phyloP scores from a whole-genome alignment of 306 rosid genomes.

The Gillenia trifoliata region DNA sequence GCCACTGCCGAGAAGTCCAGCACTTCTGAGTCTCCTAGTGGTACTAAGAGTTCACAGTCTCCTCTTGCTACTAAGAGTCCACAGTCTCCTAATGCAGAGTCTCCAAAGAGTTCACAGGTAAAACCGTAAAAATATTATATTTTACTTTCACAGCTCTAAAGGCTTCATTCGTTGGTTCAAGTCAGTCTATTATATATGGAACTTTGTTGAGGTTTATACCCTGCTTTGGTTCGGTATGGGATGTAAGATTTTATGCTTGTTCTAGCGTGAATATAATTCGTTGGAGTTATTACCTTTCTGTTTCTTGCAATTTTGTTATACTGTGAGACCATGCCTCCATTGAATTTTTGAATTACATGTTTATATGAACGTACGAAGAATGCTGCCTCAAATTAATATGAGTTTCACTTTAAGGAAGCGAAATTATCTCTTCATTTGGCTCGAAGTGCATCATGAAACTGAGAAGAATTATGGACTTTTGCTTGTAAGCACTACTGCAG shows the following conservation, averaged over 20 bases:
- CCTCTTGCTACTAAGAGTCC: slow-evolving; percentile 44
- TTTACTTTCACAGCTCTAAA: neutral
- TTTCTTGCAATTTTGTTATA: neutral
- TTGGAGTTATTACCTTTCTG: neutral
- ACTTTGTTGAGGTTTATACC: neutral
- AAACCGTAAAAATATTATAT: neutral
- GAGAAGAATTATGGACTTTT: neutral
- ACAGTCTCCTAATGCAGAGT: slow-evolving; percentile 47
- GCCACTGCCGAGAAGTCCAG: slow-evolving; percentile 40
- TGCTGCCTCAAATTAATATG: neutral
- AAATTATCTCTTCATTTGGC: neutral
- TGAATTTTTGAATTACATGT: neutral
- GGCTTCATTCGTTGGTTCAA: neutral
- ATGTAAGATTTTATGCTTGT: neutral
- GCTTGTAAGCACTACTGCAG: neutral
- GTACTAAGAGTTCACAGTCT: slow-evolving; percentile 48
- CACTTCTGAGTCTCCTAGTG: slow-evolving; percentile 50
- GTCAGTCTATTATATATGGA: neutral
- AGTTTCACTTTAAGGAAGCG: neutral
- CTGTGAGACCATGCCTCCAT: neutral
- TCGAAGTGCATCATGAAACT: slow-evolving; percentile 4
- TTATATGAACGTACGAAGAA: neutral
- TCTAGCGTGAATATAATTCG: neutral
- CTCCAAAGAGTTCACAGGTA: slow-evolving; percentile 40
- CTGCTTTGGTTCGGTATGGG: neutral